Evolutionary conservation across 2,329 filamentous ascomycete genomes (phyloP), one percentile per base, ranked within the genome.

Genomic region (Calonectria fujianensis): DNA sequence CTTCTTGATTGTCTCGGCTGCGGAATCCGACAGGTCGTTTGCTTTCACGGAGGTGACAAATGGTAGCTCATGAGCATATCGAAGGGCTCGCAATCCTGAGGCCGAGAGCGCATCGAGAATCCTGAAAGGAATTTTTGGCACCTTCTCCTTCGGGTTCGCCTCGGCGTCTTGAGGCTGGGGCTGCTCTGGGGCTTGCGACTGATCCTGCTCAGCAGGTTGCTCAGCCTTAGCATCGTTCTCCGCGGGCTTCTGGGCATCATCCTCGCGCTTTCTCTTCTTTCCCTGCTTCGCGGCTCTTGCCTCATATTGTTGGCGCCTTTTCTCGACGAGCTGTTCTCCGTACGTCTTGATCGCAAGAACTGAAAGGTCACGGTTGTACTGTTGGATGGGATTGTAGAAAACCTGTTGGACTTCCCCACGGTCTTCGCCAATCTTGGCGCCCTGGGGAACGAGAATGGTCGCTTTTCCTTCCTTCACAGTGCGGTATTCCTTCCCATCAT

Each of bases 311-410:
- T 86, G 85, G 35, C 84, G 85, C 73, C 86, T 87, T 80, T 85
- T 87, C 41, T 89, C 86, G 24, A 92, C 78, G 45, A 79, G 82
- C 39, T 95, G 92, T 79, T 97, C 93, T 1, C 95, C 95, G 83
- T 96, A 98, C 0, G 94, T 94, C 82, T 95, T 95, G 84, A 99
- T 98, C 0, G 95, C 95, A 18, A 99, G 90, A 32, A 98, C 95
- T 75, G 95, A 98, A 78, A 99, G 86, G 83, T 99, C 97, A 61
- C 97, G 94, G 85, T 99, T 99, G 89, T 98, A 99, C 83, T 99
- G 97, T 84, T 99, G 97, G 70, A 99, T 98, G 0, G 97, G 96
- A 81, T 99, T 99, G 90, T 99, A 99, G 83, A 99, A 99, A 71
- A 99, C 97, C 80, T 96, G 94, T 79, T 93, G 91, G 50, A 92